These are phyloP conservation scores for Mucor circinelloides DNA, from an alignment of 371 early-diverging fungal species.

Conservation along the genomic window DNA sequence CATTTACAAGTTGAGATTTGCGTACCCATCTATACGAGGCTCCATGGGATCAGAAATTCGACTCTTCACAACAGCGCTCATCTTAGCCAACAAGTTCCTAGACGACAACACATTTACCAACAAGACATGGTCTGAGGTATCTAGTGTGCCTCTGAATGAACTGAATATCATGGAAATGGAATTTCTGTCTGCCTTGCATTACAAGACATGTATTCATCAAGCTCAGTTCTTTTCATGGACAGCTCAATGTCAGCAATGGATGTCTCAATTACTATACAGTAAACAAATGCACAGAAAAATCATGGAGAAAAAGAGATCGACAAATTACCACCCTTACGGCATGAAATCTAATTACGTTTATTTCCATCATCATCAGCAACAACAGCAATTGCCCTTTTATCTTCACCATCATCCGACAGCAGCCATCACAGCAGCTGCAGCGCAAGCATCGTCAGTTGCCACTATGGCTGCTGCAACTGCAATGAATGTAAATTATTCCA, in stretches of 20 bases:
- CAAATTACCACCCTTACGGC: background rate
- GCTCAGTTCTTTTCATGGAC: constrained; percentile 37
- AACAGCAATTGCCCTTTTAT: background rate
- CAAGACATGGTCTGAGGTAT: constrained; percentile 73
- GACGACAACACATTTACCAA: constrained; percentile 73
- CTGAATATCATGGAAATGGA: constrained; percentile 74
- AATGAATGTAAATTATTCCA: constrained; percentile 28
- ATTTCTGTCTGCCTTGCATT: constrained; percentile 62
- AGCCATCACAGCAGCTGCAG: background rate
- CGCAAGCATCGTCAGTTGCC: constrained; percentile 16
- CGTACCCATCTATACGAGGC: constrained; percentile 37
- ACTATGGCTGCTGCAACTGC: constrained; percentile 23
- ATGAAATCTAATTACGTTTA: background rate
- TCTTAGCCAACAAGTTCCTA: constrained; percentile 64
- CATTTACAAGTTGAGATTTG: constrained; percentile 31
- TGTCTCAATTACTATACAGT: constrained; percentile 5
- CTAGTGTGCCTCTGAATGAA: constrained; percentile 59
- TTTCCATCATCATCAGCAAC: background rate
- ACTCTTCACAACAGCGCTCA: constrained; percentile 63
- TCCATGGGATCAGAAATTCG: constrained; percentile 60
- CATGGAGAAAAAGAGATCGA: background rate
- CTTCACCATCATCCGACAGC: background rate
- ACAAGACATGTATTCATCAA: constrained; percentile 32
- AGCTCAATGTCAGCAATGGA: constrained; percentile 37
- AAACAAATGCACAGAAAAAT: background rate